Conservation (phyloP, 2,329 filamentous ascomycete genomes). For the Byssothecium circinans region DNA sequence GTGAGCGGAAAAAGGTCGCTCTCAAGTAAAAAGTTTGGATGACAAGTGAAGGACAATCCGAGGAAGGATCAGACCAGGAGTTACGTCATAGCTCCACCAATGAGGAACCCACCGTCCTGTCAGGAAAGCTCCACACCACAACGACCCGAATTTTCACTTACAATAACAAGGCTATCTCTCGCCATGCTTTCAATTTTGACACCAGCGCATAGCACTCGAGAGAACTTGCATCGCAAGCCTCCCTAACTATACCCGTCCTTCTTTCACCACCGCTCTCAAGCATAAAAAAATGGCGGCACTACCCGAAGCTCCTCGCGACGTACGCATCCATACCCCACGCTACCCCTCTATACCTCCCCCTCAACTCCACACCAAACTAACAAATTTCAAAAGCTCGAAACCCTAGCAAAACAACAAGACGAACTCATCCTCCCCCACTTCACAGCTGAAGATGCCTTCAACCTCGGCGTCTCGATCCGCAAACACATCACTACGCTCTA, state of each 20-base stretch:
- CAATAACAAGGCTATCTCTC: not conserved
- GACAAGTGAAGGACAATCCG: too few relatives aligned
- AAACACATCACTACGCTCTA: slow-evolving; percentile 57
- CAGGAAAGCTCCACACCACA: not conserved
- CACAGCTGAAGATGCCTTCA: slow-evolving; percentile 63
- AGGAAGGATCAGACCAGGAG: not conserved
- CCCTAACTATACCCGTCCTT: not conserved
- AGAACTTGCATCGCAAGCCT: not conserved
- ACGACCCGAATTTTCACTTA: not conserved
- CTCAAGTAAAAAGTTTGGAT: too few relatives aligned
- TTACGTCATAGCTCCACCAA: not conserved
- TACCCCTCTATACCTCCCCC: not conserved
- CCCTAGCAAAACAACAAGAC: slow-evolving; percentile 45
- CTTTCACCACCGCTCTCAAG: too few relatives aligned
- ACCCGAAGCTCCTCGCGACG: slow-evolving; percentile 31
- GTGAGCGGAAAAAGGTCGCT: too few relatives aligned
- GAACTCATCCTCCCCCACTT: slow-evolving; percentile 53
- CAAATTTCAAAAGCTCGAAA: slow-evolving; percentile 20
- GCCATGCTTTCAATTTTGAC: not conserved
- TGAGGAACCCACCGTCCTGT: not conserved
- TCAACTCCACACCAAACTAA: not conserved
- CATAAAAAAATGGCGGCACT: slow-evolving; percentile 19
- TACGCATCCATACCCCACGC: too few relatives aligned
- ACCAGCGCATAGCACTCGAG: not conserved
- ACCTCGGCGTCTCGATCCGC: slow-evolving; percentile 64